These are phyloP conservation scores for Rhizophagus clarus DNA, from an alignment of 192 early-diverging fungal genomes.

Conservation along the genomic window DNA sequence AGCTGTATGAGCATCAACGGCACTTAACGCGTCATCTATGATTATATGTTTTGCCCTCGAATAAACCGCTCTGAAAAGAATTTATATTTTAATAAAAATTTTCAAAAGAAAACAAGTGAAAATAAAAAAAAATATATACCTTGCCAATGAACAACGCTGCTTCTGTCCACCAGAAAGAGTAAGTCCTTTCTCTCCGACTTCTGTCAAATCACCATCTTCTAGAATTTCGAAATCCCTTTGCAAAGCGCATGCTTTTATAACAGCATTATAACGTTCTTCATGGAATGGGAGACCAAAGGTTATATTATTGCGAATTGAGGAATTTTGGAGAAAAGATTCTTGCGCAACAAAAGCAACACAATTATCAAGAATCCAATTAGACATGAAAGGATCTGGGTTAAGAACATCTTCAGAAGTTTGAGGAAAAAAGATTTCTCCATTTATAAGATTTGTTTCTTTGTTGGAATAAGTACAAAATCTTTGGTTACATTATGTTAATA, in stretches of 20 bases:
- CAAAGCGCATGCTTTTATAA: slow-evolving; percentile 84
- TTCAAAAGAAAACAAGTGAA: background rate
- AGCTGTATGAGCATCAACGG: slow-evolving; percentile 94
- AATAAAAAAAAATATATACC: slow-evolving; percentile 53
- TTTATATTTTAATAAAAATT: background rate
- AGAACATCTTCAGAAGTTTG: slow-evolving; percentile 16
- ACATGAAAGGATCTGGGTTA: slow-evolving; percentile 18
- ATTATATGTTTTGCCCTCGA: slow-evolving; percentile 62
- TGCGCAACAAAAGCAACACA: slow-evolving; percentile 82
- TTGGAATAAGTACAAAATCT: slow-evolving; percentile 39
- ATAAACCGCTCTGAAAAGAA: slow-evolving; percentile 73
- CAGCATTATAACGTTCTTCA: slow-evolving; percentile 72
- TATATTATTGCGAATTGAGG: slow-evolving; percentile 82
- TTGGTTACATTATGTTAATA: background rate
- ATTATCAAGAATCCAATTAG: slow-evolving; percentile 48
- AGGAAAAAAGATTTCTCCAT: slow-evolving; percentile 50
- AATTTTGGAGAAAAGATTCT: slow-evolving; percentile 67
- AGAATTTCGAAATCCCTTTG: slow-evolving; percentile 83
- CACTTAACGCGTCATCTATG: slow-evolving; percentile 87
- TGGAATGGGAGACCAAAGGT: slow-evolving; percentile 80
- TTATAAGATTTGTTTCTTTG: slow-evolving; percentile 57
- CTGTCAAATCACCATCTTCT: slow-evolving; percentile 84
- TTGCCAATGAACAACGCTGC: slow-evolving; percentile 78
- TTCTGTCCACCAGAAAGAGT: slow-evolving; percentile 91
- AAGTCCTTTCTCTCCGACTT: slow-evolving; percentile 89